phyloP scores from a whole-genome alignment of 805 yeast species.

The Vanderwaltozyma polyspora region DNA sequence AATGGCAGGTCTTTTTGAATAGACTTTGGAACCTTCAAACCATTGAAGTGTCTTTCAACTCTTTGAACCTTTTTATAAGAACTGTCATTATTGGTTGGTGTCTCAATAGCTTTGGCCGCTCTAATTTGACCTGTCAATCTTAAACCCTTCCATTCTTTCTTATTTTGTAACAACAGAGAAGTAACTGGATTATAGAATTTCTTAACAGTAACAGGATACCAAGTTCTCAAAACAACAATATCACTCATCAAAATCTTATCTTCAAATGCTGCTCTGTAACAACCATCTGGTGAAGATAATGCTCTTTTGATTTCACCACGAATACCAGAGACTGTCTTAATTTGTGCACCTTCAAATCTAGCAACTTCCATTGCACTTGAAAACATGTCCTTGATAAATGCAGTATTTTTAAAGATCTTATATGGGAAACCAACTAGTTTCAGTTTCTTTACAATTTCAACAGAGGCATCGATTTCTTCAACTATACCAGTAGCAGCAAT shows the following conservation, averaged over 20 bases:
- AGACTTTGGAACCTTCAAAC: constrained; percentile 74
- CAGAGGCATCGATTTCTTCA: constrained; percentile 78
- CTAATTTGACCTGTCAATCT: constrained; percentile 89
- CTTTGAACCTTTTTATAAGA: constrained; percentile 68
- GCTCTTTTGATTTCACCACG: constrained; percentile 97
- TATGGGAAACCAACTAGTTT: constrained; percentile 92
- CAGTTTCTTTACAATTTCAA: constrained; percentile 90
- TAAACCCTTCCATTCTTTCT: constrained; percentile 92
- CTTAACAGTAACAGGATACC: constrained; percentile 91
- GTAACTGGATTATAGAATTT: constrained; percentile 94
- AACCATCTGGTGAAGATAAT: constrained; percentile 86
- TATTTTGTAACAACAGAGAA: constrained; percentile 65
- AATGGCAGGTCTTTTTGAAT: constrained; percentile 75
- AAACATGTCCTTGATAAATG: constrained; percentile 96
- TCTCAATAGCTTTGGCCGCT: constrained; percentile 54
- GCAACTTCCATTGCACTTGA: constrained; percentile 88
- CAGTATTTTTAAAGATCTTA: constrained; percentile 90
- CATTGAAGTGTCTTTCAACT: constrained; percentile 71
- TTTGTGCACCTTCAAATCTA: constrained; percentile 94
- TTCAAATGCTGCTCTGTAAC: constrained; percentile 92
- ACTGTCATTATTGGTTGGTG: constrained; percentile 47
- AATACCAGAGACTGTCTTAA: constrained; percentile 93
- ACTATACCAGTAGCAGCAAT: constrained; percentile 96
- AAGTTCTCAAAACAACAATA: constrained; percentile 78
- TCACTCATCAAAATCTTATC: constrained; percentile 89